A percentile compares a stretch with the other conserved stretches of the same genome.
These are phyloP conservation scores for Apiosordaria backusii DNA, from an alignment of 495 filamentous ascomycete species.

Conservation along the genomic window DNA sequence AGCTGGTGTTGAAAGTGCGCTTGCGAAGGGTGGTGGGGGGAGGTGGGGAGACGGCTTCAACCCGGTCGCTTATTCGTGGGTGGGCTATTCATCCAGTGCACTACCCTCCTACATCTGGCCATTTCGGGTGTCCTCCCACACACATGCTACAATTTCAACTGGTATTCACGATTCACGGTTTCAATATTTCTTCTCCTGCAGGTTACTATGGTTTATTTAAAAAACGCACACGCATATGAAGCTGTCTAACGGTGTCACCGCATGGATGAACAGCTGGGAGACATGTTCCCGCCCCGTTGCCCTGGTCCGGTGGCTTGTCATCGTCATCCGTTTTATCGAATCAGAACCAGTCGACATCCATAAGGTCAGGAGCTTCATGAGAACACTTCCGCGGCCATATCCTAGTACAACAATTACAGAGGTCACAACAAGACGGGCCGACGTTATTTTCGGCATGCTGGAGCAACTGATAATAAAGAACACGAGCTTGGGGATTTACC, in stretches of 20 bases:
- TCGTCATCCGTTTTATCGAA: neutral
- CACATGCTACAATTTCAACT: neutral
- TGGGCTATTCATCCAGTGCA: conserved; percentile 15
- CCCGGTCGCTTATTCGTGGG: neutral
- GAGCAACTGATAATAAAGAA: neutral
- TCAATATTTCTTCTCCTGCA: neutral
- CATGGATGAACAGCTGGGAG: neutral
- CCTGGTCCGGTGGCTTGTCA: neutral
- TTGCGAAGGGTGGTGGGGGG: conserved; percentile 20
- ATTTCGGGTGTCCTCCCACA: neutral
- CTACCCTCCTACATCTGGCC: neutral
- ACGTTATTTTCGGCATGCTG: neutral
- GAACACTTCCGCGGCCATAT: neutral
- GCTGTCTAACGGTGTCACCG: neutral
- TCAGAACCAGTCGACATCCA: neutral
- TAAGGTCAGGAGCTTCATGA: neutral
- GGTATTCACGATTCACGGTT: neutral
- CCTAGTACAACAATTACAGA: neutral
- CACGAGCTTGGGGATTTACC: neutral
- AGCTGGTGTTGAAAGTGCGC: neutral
- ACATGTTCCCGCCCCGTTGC: neutral
- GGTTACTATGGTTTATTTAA: neutral
- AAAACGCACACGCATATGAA: conserved; percentile 1
- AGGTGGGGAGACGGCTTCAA: conserved; percentile 14
- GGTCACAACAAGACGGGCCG: neutral